These are phyloP conservation scores for Starmerella apis DNA, from an alignment of 805 yeast genomes.

Conservation along the genomic window DNA sequence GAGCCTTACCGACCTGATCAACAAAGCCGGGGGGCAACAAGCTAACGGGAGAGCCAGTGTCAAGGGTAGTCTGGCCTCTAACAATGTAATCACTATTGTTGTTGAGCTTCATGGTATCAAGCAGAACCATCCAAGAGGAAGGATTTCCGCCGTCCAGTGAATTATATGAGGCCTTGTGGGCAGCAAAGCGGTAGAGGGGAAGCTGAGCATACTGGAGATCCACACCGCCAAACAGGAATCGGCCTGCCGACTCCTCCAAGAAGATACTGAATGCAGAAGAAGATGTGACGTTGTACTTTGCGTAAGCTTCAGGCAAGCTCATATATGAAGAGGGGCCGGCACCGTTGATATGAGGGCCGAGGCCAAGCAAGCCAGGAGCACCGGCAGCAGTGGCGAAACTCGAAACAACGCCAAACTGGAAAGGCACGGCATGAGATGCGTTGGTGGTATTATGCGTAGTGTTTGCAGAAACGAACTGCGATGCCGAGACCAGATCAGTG, in stretches of 20 bases:
- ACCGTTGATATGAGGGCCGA: slow-evolving; percentile 26
- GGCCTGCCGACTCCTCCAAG: slow-evolving; percentile 26
- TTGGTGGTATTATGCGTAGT: slow-evolving; percentile 9
- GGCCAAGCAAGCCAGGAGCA: slow-evolving; percentile 27
- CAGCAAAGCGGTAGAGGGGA: slow-evolving; percentile 28
- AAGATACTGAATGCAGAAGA: slow-evolving; percentile 25
- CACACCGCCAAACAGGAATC: slow-evolving; percentile 30
- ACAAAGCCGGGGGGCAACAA: slow-evolving; percentile 29
- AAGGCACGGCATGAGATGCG: slow-evolving; percentile 14
- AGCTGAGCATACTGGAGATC: slow-evolving; percentile 24
- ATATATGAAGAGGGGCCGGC: slow-evolving; percentile 25
- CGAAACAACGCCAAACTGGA: slow-evolving; percentile 30
- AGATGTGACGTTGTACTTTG: slow-evolving; percentile 21
- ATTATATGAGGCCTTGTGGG: background rate
- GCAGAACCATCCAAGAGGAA: slow-evolving; percentile 17
- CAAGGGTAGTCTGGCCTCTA: slow-evolving; percentile 24
- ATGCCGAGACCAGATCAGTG: slow-evolving; percentile 25
- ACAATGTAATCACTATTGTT: slow-evolving; percentile 21
- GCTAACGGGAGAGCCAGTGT: slow-evolving; percentile 31
- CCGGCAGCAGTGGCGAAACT: slow-evolving; percentile 23
- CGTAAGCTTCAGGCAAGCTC: slow-evolving; percentile 25
- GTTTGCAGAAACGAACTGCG: slow-evolving; percentile 17
- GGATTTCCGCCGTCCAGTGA: slow-evolving; percentile 11
- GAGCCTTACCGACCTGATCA: slow-evolving; percentile 25
- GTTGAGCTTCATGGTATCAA: slow-evolving; percentile 22